Evolutionary conservation across 2,329 filamentous ascomycete species (phyloP), one percentile per base, ranked within the genome.

Genomic region (Phyllosticta citrichinensis): DNA sequence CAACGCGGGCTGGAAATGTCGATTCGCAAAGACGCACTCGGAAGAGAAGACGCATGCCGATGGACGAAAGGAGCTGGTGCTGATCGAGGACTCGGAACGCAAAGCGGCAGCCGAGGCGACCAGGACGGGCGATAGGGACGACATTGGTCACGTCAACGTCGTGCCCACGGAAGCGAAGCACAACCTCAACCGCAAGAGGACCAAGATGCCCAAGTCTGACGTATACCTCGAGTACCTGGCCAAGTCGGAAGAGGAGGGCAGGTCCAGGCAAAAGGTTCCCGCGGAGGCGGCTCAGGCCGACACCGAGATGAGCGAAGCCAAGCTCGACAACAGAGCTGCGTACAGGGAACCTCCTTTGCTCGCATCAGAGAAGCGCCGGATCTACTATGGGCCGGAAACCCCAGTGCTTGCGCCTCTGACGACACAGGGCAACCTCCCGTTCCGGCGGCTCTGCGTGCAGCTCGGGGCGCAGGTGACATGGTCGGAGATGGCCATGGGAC

Each of bases 401-500:
- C 94, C 94, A 0, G 85, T 92, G 11, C 79, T 99, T n/a, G 94
- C 94, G 4, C 94, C 94, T 40, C 81, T 99, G 56, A 99, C 94
- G 1, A 99, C 94, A 0, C 94, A 97, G 75, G 94, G 94, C 54
- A 99, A 99, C 69, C 80, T 97, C 55, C 94, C 94, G 0, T 99
- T 96, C 78, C 87, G 94, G 61, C 85, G 94, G 56, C 83, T 99
- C 30, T 97, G 92, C 69, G 87, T 91, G 12, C 88, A 92, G 60
- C 82, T 97, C 24, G 94, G 94, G 40, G 92, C 91, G 27, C 88
- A 97, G 70, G 81, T 96, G 56, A 99, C 94, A 0, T 99, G 96
- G 78, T 97, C 93, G 0, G 94, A 99, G 75, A 99, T 99, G 94
- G 94, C 93, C 3, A 89, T 99, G 83, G 87, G 90, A 27, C 78